Evolutionary conservation across 768 basidiomycete genomes (phyloP).

Genomic region (Pleurotus giganteus): DNA sequence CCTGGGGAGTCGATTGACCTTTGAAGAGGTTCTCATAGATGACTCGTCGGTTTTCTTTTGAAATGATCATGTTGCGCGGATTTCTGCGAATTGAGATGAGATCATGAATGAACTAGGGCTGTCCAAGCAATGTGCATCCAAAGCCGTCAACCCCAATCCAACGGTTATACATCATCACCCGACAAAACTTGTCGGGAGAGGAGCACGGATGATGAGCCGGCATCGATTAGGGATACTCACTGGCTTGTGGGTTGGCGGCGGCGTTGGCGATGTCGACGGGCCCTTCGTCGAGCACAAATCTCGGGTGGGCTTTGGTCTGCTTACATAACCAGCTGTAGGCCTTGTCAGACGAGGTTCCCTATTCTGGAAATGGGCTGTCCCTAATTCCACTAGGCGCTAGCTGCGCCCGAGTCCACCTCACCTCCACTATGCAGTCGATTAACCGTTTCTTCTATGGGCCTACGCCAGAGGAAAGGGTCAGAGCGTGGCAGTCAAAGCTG

Average conservation of each 20-base stretch:
- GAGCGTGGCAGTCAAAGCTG: constrained; percentile 88
- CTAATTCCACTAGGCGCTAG: constrained; percentile 8
- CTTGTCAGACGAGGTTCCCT: constrained; percentile 3
- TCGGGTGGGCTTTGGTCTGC: constrained; percentile 4
- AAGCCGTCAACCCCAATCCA: not conserved
- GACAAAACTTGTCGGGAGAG: not conserved
- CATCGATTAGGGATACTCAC: not conserved
- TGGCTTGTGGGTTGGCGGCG: constrained; percentile 2
- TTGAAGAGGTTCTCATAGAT: constrained; percentile 99
- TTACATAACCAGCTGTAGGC: constrained; percentile 1
- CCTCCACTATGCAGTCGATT: constrained; percentile 69
- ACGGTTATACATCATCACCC: not conserved
- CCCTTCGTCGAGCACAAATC: constrained; percentile 6
- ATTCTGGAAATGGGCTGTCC: not conserved
- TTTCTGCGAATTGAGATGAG: not conserved
- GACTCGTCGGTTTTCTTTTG: constrained; percentile 89
- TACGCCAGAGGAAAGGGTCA: constrained; percentile 90
- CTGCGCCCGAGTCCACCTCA: not conserved
- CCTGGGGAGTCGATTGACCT: constrained; percentile 51
- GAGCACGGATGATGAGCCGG: not conserved
- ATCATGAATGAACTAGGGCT: not conserved
- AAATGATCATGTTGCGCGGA: constrained; percentile 85
- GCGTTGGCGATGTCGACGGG: constrained; percentile 8
- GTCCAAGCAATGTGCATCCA: not conserved
- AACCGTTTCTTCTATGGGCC: constrained; percentile 96